phyloP scores from a whole-genome alignment of 2,329 filamentous ascomycete genomes.

The Claviceps maximensis region DNA sequence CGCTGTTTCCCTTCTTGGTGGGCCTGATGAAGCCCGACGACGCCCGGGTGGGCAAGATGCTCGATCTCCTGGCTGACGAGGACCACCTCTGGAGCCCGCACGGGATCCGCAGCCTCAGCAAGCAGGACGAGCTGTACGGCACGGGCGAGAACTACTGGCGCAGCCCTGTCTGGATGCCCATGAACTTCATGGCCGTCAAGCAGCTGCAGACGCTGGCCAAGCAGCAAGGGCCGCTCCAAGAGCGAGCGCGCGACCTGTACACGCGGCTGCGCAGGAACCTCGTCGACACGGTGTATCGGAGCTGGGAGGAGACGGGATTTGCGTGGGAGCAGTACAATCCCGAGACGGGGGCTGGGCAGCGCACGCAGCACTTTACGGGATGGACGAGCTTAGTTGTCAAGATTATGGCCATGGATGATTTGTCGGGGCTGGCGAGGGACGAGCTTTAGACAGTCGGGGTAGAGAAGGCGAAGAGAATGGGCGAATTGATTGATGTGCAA shows the following conservation, averaged over 20 bases:
- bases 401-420: conserved; percentile 87
- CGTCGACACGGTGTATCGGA: conserved; percentile 74
- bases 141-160: conserved; percentile 97
- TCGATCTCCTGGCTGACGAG: conserved; percentile 68
- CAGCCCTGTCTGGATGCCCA: conserved; percentile 87
- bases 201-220: conserved; percentile 58
- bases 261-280: conserved; percentile 66
- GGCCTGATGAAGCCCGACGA: conserved; percentile 65
- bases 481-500: neutral
- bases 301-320: conserved; percentile 85
- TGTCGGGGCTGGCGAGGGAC: conserved; percentile 26
- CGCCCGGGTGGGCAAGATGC: conserved; percentile 56
- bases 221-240: conserved; percentile 52
- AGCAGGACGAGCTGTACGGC: conserved; percentile 68
- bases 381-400: conserved; percentile 99
- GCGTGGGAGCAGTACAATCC: conserved; percentile 98
- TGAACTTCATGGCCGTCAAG: conserved; percentile 79
- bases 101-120: conserved; percentile 83
- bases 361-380: conserved; percentile 94
- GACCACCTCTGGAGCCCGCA: conserved; percentile 81
- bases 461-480: neutral
- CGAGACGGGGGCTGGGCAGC: conserved; percentile 81
- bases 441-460: conserved; percentile 26
- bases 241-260: conserved; percentile 61
- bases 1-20: conserved; percentile 80